Evolutionary conservation across 257 asterid species (phyloP).

Genomic region (Cinchona pubescens): DNA sequence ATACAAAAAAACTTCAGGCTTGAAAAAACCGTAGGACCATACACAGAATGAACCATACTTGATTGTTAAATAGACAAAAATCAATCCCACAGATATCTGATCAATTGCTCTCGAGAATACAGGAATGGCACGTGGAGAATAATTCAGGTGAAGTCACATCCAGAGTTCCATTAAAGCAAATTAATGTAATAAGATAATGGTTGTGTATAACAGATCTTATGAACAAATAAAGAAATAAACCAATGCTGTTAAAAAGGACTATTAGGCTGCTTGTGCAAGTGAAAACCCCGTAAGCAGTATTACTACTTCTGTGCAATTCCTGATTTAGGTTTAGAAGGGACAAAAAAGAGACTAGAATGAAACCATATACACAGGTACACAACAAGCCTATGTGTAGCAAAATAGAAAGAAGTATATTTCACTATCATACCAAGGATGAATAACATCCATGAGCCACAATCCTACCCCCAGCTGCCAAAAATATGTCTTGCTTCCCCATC

Average conservation of each 20-base stretch:
- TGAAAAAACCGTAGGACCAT: slow-evolving; percentile 4
- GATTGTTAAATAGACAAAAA: background rate
- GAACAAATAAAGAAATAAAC: background rate
- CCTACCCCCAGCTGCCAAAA: too few relatives aligned
- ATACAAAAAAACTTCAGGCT: slow-evolving; percentile 24
- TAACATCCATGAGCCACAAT: too few relatives aligned
- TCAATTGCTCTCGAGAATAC: background rate
- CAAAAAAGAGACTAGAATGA: background rate
- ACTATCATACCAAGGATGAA: background rate
- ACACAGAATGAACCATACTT: background rate
- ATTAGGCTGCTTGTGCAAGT: background rate
- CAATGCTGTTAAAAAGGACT: background rate
- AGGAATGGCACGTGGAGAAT: background rate
- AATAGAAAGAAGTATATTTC: background rate
- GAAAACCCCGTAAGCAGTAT: background rate
- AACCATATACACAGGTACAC: background rate
- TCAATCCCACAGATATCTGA: background rate
- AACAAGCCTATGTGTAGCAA: background rate
- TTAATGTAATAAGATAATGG: background rate
- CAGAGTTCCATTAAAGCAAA: background rate
- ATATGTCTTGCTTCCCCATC: background rate
- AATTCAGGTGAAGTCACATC: background rate
- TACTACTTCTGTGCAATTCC: background rate
- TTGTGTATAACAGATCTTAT: background rate
- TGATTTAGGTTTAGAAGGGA: background rate